A percentile compares a stretch with the other conserved stretches of the same genome.
Conservation (phyloP, 352 stramenopile species). For the Globisporangium canariense region DNA sequence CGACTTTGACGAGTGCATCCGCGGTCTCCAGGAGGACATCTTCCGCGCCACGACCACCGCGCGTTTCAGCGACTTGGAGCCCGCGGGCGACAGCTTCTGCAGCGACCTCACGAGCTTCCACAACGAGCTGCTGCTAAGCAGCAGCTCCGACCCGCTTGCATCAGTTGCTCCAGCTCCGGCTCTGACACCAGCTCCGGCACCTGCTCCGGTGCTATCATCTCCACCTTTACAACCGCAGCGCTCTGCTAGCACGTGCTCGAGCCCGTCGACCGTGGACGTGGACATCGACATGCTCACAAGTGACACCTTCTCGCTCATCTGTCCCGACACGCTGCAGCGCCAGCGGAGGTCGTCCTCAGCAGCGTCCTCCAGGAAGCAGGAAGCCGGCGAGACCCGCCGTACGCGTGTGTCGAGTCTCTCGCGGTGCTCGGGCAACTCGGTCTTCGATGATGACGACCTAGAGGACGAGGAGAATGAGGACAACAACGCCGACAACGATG, state of each 20-base stretch:
- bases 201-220: background rate
- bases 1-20: conserved; percentile 49
- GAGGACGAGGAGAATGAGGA: background rate
- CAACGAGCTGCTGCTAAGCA: conserved; percentile 6
- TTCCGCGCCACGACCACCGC: conserved; percentile 28
- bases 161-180: background rate
- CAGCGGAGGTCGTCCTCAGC: conserved; percentile 18
- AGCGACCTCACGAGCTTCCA: conserved; percentile 12
- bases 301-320: conserved; percentile 57
- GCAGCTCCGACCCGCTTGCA: conserved; percentile 2
- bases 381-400: conserved; percentile 41
- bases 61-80: conserved; percentile 10
- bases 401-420: conserved; percentile 40
- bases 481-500: background rate
- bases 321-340: conserved; percentile 33
- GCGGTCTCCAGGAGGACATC: conserved; percentile 50
- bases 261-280: conserved; percentile 30
- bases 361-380: conserved; percentile 21
- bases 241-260: conserved; percentile 13
- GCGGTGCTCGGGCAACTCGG: conserved; percentile 28
- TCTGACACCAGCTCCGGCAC: background rate
- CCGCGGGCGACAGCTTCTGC: conserved; percentile 7
- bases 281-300: conserved; percentile 51
- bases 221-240: background rate
- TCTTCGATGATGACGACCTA: conserved; percentile 27